Conservation (phyloP, 306 rosid genomes). For the Gastrolobium bilobum region DNA sequence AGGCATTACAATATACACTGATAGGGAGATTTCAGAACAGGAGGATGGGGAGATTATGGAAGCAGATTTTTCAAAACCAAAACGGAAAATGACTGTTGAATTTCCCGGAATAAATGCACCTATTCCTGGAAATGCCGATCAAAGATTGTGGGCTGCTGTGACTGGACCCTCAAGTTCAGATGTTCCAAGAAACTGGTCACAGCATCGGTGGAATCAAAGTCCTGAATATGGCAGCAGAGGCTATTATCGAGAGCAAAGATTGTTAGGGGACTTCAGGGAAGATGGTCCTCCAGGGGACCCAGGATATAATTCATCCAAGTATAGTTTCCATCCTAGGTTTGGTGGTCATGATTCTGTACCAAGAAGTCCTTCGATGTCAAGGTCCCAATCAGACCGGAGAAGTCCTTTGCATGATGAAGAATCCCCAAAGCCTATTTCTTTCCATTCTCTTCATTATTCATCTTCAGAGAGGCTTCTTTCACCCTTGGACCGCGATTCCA, state of each 20-base stretch:
- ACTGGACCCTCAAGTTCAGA: conserved; percentile 58
- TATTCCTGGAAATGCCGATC: conserved; percentile 85
- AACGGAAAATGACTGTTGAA: conserved; percentile 68
- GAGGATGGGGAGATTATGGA: conserved; percentile 96
- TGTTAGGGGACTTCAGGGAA: conserved; percentile 68
- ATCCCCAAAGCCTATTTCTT: conserved; percentile 47
- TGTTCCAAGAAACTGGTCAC: conserved; percentile 62
- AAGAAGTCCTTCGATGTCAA: conserved; percentile 54
- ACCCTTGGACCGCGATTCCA: conserved; percentile 48
- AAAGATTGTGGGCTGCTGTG: conserved; percentile 71
- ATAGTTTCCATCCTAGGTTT: conserved; percentile 74
- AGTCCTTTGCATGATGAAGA: conserved; percentile 63
- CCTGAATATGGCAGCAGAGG: conserved; percentile 68
- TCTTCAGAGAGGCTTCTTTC: conserved; percentile 54
- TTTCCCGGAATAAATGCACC: conserved; percentile 95
- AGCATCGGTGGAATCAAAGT: conserved; percentile 57
- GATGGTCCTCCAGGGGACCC: conserved; percentile 89
- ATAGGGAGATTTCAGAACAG: conserved; percentile 70
- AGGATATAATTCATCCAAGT: conserved; percentile 55
- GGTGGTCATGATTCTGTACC: conserved; percentile 57
- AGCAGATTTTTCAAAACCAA: conserved; percentile 54
- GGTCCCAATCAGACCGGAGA: conserved; percentile 67
- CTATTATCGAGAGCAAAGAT: conserved; percentile 67
- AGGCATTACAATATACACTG: conserved; percentile 81
- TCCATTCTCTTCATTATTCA: conserved; percentile 58